Conservation (phyloP, 352 stramenopile genomes). For the Thalassiosira ordinaria region DNA sequence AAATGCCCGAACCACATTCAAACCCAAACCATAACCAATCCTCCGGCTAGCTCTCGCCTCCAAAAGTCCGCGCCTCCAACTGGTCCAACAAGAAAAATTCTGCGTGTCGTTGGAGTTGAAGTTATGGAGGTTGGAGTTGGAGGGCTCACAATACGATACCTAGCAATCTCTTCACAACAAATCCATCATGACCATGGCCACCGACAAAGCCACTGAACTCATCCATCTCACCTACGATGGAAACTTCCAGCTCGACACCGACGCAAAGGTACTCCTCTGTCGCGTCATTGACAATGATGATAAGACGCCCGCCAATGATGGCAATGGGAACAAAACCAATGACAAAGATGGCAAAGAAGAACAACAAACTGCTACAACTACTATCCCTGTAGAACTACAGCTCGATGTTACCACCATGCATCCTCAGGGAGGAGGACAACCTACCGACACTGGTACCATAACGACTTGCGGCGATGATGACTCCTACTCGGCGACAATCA, state of each 20-base stretch:
- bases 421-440: constrained; percentile 88
- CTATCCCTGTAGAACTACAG: constrained; percentile 33
- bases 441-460: constrained; percentile 81
- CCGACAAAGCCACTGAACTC: constrained; percentile 62
- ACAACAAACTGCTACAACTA: not conserved
- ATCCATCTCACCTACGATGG: constrained; percentile 77
- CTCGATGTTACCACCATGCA: constrained; percentile 87
- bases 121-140: too few relatives aligned
- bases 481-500: constrained; percentile 43
- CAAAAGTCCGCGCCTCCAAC: too few relatives aligned
- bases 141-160: too few relatives aligned
- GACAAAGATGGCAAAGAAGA: constrained; percentile 5
- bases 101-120: too few relatives aligned
- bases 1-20: too few relatives aligned
- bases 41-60: too few relatives aligned
- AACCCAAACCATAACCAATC: too few relatives aligned
- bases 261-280: constrained; percentile 58
- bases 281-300: too few relatives aligned
- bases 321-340: constrained; percentile 14
- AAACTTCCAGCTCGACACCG: constrained; percentile 71
- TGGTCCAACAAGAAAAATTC: too few relatives aligned
- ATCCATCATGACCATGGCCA: not conserved
- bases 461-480: too few relatives aligned
- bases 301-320: too few relatives aligned
- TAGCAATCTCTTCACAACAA: too few relatives aligned